Base-by-base conservation (phyloP, 192 early-diverging fungal genomes). In the Pilobolus umbonatus region DNA sequence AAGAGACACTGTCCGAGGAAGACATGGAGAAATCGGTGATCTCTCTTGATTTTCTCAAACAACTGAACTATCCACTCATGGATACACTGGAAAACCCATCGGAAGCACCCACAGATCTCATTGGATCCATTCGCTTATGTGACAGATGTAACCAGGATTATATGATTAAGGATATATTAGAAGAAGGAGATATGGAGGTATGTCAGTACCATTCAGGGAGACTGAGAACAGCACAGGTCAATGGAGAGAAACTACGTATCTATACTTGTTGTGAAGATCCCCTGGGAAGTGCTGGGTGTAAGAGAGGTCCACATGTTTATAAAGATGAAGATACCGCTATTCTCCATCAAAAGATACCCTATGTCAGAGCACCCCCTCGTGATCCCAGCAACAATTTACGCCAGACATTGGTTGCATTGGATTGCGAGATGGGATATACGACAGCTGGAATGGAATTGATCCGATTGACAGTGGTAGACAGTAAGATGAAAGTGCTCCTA, bases 401-500 rank as follows among this genome's bases (percentile, higher is more conserved):
- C 6, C 31, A 62, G 15, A 14, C 59, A 7, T 47, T 85, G 21
- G 76, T 86, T 19, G 86, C 78, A 0, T 60, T 86, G 50, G 86
- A 88, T 71, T 88, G 86, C 56, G 86, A 88, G 70, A 88, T 88
- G 86, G 75, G 80, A 7, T 88, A 88, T 53, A 88, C 86, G 2
- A 77, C 75, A 10, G 75, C 67, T 1, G 86, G 86, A 3, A 81
- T 87, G 69, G 86, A 88, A 49, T 54, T 86, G 56, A 81, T 82
- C 17, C 69, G 86, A 30, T 53, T 87, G 8, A 82, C 82, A 1
- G 79, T 80, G 10, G 53, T 86, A 7, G 77, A 77, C 35, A 59
- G 68, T 29, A n/a, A 62, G 6, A 75, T 74, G 14, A 69, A 77
- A 7, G 46, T 61, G 2, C 36, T 88, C 8, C 17, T 88, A 46